Evolutionary conservation across 305 asterid genomes (phyloP), one percentile per base, ranked within the genome.

Genomic region (Nicotiana rustica): DNA sequence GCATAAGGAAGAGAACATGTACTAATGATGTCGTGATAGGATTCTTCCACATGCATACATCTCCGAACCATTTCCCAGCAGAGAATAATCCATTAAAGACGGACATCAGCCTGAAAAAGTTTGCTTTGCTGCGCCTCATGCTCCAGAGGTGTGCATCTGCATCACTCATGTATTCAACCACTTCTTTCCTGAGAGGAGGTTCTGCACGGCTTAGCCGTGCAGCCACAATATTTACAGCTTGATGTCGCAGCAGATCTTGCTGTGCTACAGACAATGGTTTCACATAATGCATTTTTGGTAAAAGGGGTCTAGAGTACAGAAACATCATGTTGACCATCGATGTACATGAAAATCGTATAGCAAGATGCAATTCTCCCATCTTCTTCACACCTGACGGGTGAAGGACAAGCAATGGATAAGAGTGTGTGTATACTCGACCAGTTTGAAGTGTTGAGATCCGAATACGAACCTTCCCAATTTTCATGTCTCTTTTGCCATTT

Each of bases 101-200:
- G 0, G 93, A 90, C 89, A 92, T 90, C 64, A 95, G 83, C 82
- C 99, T 85, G 91, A 91, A 91, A 85, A 92, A 93, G 83, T 92
- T 95, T 0, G 98, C 98, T 86, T 94, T 94, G 88, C 99, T 95
- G 2, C 95, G 91, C 86, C 99, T 87, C 98, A 95, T 92, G 92
- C 98, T 95, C 98, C 98, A 95, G 7, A 95, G 94, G 84, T 95
- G 98, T 8, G 97, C 88, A 82, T 94, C 91, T 0, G 94, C 89
- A 77, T 92, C 98, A 0, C 86, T 89, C 97, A 95, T 92, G 85
- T 95, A 95, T 81, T 92, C 97, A 2, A 93, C 89, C 8, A 95
- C 93, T 87, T 95, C 99, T 84, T 90, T 92, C 73, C 91, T 88
- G 79, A 95, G 94, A 81, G 98, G 97, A 18, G 99, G 99, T 68